These are phyloP conservation scores for Xylaria sp. DNA, from an alignment of 2,329 filamentous ascomycete species.

Conservation along the genomic window DNA sequence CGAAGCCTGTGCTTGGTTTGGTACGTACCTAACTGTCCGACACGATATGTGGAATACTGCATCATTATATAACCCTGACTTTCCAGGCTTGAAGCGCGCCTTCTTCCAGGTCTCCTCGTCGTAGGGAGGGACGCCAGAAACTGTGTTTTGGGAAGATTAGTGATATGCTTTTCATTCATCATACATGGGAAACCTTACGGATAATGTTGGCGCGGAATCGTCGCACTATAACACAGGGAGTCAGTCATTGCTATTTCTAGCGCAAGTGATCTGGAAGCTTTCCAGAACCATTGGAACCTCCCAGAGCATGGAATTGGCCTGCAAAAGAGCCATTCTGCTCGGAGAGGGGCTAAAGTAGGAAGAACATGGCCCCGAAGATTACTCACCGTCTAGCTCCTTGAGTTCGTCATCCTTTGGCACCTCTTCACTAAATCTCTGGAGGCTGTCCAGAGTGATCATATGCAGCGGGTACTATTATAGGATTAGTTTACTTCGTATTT, in stretches of 20 bases:
- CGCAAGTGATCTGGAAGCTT: not conserved
- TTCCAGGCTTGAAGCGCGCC: conserved; percentile 62
- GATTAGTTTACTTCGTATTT: conserved; percentile 12
- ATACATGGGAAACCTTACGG: conserved; percentile 53
- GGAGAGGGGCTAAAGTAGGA: too few species aligned
- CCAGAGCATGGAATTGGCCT: not conserved
- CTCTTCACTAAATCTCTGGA: conserved; percentile 68
- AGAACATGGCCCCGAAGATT: not conserved
- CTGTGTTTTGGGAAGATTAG: conserved; percentile 47
- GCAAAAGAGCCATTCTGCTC: not conserved
- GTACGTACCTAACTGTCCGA: conserved; percentile 68
- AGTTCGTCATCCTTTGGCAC: conserved; percentile 62
- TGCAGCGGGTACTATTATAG: conserved; percentile 71
- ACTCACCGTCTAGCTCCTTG: conserved; percentile 59
- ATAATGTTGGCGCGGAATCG: conserved; percentile 80
- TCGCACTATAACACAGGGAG: conserved; percentile 51
- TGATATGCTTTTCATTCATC: not conserved
- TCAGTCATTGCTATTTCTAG: not conserved
- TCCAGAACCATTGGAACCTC: not conserved
- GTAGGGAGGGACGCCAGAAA: conserved; percentile 71
- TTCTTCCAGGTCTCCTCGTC: conserved; percentile 76
- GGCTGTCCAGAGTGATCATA: conserved; percentile 71
- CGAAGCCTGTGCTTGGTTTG: not conserved
- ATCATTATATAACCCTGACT: conserved; percentile 58
- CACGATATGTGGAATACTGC: conserved; percentile 66